phyloP scores from a whole-genome alignment of 306 rosid species.

The Cicer judaicum region DNA sequence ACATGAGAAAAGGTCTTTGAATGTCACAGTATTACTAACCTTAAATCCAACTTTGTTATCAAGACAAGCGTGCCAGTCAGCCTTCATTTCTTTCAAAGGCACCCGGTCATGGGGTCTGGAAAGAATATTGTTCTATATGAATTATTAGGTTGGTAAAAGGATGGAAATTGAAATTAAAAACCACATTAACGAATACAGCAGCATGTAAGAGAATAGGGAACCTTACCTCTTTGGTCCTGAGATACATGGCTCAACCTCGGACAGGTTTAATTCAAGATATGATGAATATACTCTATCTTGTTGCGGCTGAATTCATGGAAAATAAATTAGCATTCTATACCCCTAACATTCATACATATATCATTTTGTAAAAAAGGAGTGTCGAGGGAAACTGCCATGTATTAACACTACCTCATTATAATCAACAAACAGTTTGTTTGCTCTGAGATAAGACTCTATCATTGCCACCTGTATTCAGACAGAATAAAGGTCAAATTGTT shows the following conservation, averaged over 20 bases:
- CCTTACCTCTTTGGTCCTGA: conserved; percentile 96
- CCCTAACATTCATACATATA: conserved; percentile 21
- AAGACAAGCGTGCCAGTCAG: conserved; percentile 92
- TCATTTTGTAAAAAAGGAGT: neutral
- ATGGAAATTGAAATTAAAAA: conserved; percentile 23
- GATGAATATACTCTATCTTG: conserved; percentile 92
- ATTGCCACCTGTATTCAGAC: conserved; percentile 71
- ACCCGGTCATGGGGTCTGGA: conserved; percentile 93
- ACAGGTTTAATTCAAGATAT: conserved; percentile 80
- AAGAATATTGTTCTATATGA: conserved; percentile 26
- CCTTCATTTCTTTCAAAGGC: conserved; percentile 83
- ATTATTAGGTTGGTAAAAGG: neutral
- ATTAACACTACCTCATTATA: conserved; percentile 70
- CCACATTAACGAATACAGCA: conserved; percentile 10
- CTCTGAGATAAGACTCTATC: conserved; percentile 95
- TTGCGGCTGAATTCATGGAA: conserved; percentile 68
- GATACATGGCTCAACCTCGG: conserved; percentile 81
- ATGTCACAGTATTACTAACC: conserved; percentile 54
- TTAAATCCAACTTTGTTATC: conserved; percentile 95
- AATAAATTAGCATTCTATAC: conserved; percentile 44
- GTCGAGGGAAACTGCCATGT: neutral
- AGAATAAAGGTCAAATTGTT: conserved; percentile 42
- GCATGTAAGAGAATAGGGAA: conserved; percentile 13
- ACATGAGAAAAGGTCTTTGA: conserved; percentile 9
- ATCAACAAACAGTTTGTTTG: conserved; percentile 90